phyloP scores from a whole-genome alignment of 805 yeast genomes.

The Zygosaccharomyces bisporus region DNA sequence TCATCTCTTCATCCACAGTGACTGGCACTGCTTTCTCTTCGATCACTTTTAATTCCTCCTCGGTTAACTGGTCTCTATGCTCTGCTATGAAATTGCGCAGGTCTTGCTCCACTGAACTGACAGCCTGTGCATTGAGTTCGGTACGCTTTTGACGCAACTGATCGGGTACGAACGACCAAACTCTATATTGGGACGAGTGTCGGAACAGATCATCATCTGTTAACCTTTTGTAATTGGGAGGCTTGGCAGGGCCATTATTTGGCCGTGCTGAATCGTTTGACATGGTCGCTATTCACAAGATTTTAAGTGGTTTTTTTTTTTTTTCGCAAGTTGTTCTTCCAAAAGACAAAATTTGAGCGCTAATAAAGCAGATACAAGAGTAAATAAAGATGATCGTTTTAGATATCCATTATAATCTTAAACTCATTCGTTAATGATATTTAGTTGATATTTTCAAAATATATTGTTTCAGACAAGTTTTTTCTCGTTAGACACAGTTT shows the following conservation, averaged over 20 bases:
- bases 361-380: background rate
- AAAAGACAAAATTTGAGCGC: background rate
- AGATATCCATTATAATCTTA: conserved; percentile 6
- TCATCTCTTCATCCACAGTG: conserved; percentile 64
- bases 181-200: conserved; percentile 73
- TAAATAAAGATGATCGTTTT: background rate
- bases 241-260: conserved; percentile 13
- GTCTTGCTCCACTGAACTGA: conserved; percentile 32
- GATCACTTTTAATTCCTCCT: conserved; percentile 31
- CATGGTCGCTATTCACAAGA: background rate
- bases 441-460: conserved; percentile 7
- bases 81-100: conserved; percentile 33
- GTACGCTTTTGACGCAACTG: conserved; percentile 49
- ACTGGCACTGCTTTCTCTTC: conserved; percentile 42
- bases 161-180: conserved; percentile 77
- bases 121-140: conserved; percentile 55
- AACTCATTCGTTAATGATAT: conserved; percentile 11
- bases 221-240: conserved; percentile 37
- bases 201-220: conserved; percentile 86
- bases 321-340: background rate
- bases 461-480: conserved; percentile 3
- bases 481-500: conserved; percentile 25
- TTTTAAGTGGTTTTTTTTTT: too few relatives aligned
- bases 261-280: conserved; percentile 3
- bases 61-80: conserved; percentile 30